Percentiles rank a stretch among this genome's conserved stretches.
These are phyloP conservation scores for Elsinoe australis DNA, from an alignment of 2,329 filamentous ascomycete species.

Conservation along the genomic window DNA sequence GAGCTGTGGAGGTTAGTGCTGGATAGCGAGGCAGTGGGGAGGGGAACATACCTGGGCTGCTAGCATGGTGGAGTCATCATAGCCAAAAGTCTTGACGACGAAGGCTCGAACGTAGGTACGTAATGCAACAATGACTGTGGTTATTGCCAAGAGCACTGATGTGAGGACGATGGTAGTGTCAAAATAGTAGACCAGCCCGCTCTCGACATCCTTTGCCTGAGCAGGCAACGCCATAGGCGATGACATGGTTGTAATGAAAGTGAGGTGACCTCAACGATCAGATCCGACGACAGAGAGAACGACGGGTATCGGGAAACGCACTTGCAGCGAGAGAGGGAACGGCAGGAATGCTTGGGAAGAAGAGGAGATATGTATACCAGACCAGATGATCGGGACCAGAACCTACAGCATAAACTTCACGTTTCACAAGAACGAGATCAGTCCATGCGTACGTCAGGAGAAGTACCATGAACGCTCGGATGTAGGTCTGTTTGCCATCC, in stretches of 20 bases:
- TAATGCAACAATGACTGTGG: conserved; percentile 29
- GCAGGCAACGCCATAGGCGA: conserved; percentile 16
- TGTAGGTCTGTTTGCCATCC: conserved; percentile 2
- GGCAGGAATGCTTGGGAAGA: not conserved
- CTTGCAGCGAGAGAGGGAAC: not conserved
- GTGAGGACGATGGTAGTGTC: not conserved
- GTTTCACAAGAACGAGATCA: conserved; percentile 7
- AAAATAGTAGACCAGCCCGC: conserved; percentile 13
- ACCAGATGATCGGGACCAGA: not conserved
- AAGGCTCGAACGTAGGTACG: conserved; percentile 29
- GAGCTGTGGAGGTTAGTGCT: too few relatives aligned
- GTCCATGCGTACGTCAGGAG: conserved; percentile 15
- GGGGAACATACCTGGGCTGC: conserved; percentile 25
- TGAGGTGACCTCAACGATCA: too few relatives aligned
- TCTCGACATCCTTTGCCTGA: conserved; percentile 3
- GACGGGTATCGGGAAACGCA: conserved; percentile 14
- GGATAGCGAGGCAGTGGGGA: too few relatives aligned
- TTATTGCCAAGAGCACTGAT: conserved; percentile 26
- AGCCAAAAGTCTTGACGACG: conserved; percentile 28
- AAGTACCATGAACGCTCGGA: not conserved
- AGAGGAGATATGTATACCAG: not conserved
- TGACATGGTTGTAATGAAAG: conserved; percentile 3
- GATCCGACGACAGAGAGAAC: too few relatives aligned
- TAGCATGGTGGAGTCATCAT: conserved; percentile 33
- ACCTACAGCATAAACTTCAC: not conserved